Percentiles rank a stretch among this genome's conserved stretches.
Conservation (phyloP, 331 rosid genomes). For the Malus hybrid region DNA sequence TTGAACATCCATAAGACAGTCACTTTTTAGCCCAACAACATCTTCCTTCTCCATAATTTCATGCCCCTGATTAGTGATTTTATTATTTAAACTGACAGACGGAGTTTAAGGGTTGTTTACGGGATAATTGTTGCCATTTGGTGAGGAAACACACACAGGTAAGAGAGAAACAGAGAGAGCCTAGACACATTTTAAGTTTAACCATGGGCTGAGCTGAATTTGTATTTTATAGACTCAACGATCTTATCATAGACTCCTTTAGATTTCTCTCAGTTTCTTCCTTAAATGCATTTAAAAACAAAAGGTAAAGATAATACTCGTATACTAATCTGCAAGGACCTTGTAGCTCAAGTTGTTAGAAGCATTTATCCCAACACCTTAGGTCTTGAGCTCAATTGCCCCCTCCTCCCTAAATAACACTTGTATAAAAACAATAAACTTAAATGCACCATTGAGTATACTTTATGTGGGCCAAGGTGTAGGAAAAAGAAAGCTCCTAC, state of each 20-base stretch:
- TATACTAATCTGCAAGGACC: not conserved
- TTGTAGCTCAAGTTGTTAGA: no score
- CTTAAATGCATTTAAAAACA: not conserved
- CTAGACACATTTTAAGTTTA: not conserved
- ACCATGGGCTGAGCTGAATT: not conserved
- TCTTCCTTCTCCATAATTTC: not conserved
- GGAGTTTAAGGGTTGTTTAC: not conserved
- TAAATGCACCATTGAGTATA: not conserved
- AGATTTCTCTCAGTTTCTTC: not conserved
- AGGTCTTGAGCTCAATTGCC: no score
- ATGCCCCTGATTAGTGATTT: not conserved
- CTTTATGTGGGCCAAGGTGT: not conserved
- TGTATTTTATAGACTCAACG: not conserved
- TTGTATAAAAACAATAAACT: no score
- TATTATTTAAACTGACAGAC: not conserved
- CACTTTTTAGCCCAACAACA: not conserved
- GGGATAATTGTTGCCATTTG: not conserved
- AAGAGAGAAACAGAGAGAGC: not conserved
- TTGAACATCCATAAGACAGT: not conserved
- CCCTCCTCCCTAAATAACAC: no score
- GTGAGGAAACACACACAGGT: not conserved
- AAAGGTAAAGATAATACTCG: not conserved
- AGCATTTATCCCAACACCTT: no score
- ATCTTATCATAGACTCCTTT: not conserved
- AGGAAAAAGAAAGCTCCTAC: not conserved